These are phyloP conservation scores for Artomyces pyxidatus DNA, from an alignment of 768 basidiomycete genomes.

Conservation along the genomic window DNA sequence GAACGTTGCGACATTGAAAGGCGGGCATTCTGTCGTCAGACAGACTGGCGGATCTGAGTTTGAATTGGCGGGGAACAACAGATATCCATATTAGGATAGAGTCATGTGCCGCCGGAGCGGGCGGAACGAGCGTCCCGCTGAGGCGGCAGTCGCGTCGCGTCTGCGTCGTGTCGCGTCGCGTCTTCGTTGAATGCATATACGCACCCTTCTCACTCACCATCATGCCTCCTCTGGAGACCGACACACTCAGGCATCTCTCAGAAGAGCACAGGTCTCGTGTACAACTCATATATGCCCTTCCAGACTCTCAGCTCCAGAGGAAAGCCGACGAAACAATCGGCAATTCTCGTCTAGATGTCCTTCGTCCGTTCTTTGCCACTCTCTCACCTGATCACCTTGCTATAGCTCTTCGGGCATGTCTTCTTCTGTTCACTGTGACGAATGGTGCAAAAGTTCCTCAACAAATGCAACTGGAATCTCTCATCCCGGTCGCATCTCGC, in stretches of 20 bases:
- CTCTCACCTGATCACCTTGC: not conserved
- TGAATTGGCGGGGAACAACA: not conserved
- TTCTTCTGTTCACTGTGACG: not conserved
- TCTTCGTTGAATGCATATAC: not conserved
- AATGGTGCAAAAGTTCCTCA: not conserved
- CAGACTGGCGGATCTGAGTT: not conserved
- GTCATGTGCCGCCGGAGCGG: not conserved
- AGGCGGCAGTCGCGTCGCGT: too few relatives aligned
- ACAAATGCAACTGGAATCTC: not conserved
- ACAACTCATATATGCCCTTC: not conserved
- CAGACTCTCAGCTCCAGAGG: not conserved
- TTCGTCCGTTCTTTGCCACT: not conserved
- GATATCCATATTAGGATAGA: not conserved
- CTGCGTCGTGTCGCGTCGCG: not conserved
- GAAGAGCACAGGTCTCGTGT: not conserved
- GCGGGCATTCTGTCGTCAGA: not conserved
- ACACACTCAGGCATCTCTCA: not conserved
- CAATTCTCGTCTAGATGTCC: not conserved
- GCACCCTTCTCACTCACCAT: not conserved
- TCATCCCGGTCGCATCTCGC: not conserved
- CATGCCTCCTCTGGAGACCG: not conserved
- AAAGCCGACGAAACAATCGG: not conserved
- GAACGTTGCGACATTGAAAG: not conserved
- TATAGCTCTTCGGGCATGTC: not conserved
- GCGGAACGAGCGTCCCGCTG: not conserved